These are phyloP conservation scores for Linum usitatissimum DNA, from an alignment of 345 rosid species.

Conservation along the genomic window DNA sequence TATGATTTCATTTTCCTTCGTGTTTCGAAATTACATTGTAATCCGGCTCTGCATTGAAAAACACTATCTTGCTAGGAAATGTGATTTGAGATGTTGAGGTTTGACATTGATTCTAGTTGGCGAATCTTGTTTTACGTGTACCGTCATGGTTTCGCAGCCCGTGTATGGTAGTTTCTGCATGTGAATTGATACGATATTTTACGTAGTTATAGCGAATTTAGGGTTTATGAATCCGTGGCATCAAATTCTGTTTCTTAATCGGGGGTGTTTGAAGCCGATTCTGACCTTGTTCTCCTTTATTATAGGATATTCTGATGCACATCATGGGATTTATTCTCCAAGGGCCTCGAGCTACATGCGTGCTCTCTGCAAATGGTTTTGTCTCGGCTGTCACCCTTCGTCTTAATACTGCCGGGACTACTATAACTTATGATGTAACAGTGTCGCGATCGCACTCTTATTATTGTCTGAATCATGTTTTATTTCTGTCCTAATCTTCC, in stretches of 20 bases:
- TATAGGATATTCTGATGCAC: conserved; percentile 27
- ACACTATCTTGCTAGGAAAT: too few relatives aligned
- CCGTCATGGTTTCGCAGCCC: neutral
- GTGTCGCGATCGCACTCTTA: too few relatives aligned
- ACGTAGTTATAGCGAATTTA: neutral
- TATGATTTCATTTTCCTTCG: too few relatives aligned
- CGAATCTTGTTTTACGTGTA: neutral
- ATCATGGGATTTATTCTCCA: conserved; percentile 27
- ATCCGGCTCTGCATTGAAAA: neutral
- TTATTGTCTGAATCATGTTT: too few relatives aligned
- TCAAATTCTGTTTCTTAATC: neutral
- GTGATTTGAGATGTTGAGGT: too few relatives aligned
- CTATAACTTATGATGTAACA: conserved; percentile 26
- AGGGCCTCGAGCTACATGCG: conserved; percentile 28
- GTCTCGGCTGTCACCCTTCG: conserved; percentile 29
- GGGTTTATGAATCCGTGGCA: neutral
- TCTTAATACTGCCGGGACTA: conserved; percentile 26
- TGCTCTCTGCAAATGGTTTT: conserved; percentile 28
- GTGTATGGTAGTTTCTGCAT: neutral
- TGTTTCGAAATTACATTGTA: neutral
- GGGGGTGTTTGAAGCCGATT: too few relatives aligned
- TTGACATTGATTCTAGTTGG: too few relatives aligned
- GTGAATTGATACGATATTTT: conserved; percentile 1
- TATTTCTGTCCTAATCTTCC: too few relatives aligned
- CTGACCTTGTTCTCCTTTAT: too few relatives aligned